A percentile compares a stretch with the other conserved stretches of the same genome.
Conservation (phyloP, 2,329 filamentous ascomycete genomes). For the Tolypocladium sp. region DNA sequence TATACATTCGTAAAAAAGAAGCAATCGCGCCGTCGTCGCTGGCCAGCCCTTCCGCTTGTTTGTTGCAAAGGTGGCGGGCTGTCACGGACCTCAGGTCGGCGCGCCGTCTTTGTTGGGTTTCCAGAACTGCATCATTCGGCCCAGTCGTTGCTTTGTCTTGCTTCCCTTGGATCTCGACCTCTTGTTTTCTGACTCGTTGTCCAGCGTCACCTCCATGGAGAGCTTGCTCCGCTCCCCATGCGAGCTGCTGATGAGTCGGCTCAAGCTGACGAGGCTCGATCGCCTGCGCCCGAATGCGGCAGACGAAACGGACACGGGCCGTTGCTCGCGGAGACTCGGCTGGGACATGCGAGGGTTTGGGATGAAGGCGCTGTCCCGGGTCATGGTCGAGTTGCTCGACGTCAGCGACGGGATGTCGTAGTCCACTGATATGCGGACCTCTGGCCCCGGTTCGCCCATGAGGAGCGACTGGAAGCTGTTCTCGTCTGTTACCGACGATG, state of each 20-base stretch:
- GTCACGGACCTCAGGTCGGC: slow-evolving; percentile 11
- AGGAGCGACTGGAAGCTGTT: slow-evolving; percentile 61
- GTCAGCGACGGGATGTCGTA: slow-evolving; percentile 63
- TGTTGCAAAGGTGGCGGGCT: not conserved
- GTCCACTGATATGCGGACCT: slow-evolving; percentile 61
- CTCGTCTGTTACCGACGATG: slow-evolving; percentile 65
- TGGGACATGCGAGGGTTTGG: slow-evolving; percentile 38
- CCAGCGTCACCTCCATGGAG: slow-evolving; percentile 55
- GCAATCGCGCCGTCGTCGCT: not conserved
- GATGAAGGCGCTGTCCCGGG: slow-evolving; percentile 51
- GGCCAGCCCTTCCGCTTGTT: not conserved
- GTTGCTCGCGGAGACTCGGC: slow-evolving; percentile 41
- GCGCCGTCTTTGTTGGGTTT: slow-evolving; percentile 44
- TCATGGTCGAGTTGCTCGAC: slow-evolving; percentile 71
- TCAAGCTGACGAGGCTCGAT: slow-evolving; percentile 68
- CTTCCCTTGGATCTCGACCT: slow-evolving; percentile 47
- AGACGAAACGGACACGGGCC: slow-evolving; percentile 53
- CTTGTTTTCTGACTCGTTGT: slow-evolving; percentile 43
- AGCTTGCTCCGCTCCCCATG: slow-evolving; percentile 69
- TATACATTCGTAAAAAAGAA: slow-evolving; percentile 24
- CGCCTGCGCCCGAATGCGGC: slow-evolving; percentile 59
- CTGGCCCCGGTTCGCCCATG: slow-evolving; percentile 65
- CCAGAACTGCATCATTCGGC: slow-evolving; percentile 74
- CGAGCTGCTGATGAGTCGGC: slow-evolving; percentile 64
- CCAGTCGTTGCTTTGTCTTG: slow-evolving; percentile 56